Conservation (phyloP, 2,329 filamentous ascomycete genomes). For the Pseudogymnoascus sp. region DNA sequence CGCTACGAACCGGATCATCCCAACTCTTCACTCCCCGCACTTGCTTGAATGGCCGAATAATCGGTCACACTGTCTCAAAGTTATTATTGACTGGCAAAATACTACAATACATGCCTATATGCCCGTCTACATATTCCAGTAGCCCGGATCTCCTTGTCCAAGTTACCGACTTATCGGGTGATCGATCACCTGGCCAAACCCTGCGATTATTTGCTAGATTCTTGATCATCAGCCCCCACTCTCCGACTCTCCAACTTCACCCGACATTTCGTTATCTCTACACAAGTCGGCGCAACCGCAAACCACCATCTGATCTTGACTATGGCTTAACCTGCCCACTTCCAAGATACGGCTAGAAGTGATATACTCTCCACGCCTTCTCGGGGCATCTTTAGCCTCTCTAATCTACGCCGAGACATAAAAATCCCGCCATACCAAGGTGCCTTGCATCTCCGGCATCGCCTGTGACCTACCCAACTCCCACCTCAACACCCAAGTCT, state of each 20-base stretch:
- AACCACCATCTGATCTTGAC: background rate
- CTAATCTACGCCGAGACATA: background rate
- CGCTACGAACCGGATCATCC: background rate
- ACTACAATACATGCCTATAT: background rate
- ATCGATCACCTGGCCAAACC: slow-evolving; percentile 1
- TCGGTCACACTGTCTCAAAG: background rate
- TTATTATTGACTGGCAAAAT: background rate
- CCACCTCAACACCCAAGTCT: background rate
- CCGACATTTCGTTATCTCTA: background rate
- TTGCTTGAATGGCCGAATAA: background rate
- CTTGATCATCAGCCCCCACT: slow-evolving; percentile 1
- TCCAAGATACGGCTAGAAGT: background rate
- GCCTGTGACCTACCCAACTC: background rate
- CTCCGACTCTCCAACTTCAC: background rate
- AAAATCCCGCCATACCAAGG: background rate
- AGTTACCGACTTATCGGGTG: background rate
- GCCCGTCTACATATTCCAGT: background rate
- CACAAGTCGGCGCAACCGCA: background rate
- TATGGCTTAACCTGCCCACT: background rate
- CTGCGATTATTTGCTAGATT: background rate
- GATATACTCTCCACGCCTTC: background rate
- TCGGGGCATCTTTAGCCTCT: background rate
- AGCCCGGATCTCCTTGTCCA: background rate
- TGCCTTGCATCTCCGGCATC: background rate
- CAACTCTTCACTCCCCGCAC: background rate